Evolutionary conservation across 257 asterid genomes (phyloP).

Genomic region (Cinchona pubescens): DNA sequence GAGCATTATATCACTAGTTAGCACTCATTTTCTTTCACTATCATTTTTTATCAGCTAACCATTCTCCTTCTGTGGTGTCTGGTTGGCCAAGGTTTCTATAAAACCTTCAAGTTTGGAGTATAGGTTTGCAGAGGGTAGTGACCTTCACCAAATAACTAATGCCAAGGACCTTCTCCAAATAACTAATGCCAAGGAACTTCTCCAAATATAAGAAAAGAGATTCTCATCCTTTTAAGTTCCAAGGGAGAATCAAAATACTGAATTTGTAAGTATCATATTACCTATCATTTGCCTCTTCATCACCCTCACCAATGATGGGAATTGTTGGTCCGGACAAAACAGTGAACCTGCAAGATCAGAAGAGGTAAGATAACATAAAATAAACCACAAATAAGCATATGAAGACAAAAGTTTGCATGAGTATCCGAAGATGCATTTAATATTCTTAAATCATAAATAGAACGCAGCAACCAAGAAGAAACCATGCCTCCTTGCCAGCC

Average conservation of each 20-base stretch:
- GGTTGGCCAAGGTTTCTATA: not conserved
- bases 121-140: not conserved
- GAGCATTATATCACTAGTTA: not conserved
- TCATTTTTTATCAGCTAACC: not conserved
- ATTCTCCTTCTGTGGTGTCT: not conserved
- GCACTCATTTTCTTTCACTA: not conserved
- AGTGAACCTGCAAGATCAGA: slow-evolving; percentile 61
- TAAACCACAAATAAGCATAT: slow-evolving; percentile 11
- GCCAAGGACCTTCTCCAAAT: not conserved
- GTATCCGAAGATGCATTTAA: slow-evolving; percentile 5
- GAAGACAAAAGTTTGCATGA: slow-evolving; percentile 11
- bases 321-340: slow-evolving; percentile 94
- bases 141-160: not conserved
- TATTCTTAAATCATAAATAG: not conserved
- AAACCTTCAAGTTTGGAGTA: not conserved
- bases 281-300: slow-evolving; percentile 99
- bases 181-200: not conserved
- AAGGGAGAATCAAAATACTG: not conserved
- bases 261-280: slow-evolving; percentile 19
- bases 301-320: slow-evolving; percentile 96
- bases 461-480: slow-evolving; percentile 19
- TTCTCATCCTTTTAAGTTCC: not conserved
- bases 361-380: slow-evolving; percentile 8
- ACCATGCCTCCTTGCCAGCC: slow-evolving; percentile 86
- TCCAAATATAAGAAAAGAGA: not conserved